Base-by-base conservation (phyloP, 2,329 filamentous ascomycete species). In the Epichloe amarillans region DNA sequence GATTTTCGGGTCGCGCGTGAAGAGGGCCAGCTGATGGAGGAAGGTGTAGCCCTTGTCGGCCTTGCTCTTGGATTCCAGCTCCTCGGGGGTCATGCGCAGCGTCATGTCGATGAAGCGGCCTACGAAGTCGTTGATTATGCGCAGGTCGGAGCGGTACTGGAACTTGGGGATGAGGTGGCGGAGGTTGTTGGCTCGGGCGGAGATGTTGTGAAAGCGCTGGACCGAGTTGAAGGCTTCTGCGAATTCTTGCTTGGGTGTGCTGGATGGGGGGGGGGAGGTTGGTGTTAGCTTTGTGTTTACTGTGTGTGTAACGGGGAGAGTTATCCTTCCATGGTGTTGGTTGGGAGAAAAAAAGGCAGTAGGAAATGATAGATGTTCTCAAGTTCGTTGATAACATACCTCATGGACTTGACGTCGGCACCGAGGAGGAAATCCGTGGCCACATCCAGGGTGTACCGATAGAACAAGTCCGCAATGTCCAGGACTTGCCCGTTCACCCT, bases 351-450 rank as follows among this genome's bases (percentile, higher is more conserved):
- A 6, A 1, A 1, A n/a, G 6, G 21, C 11, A 30, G 26, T 30
- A 30, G 8, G 3, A 1, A 12, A 10, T 19, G 21, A 23, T 30
- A 33, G 14, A 30, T 33, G 26, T 8, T 30, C 26, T 30, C 26
- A 52, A 59, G 53, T 3, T 21, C 4, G 19, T 36, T 23, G 7
- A 17, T 46, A 14, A 19, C 58, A 61, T 60, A 77, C 74, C 70
- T 72, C n/a, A 81, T 66, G 33, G 75, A 77, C 60, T 77, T 79
- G 19, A 90, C 83, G 55, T 85, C 85, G 54, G 82, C 73, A 3
- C 90, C 90, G 2, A 95, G 77, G 30, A 96, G 70, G 63, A 95
- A 95, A 58, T 94, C 86, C 0, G 89, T 95, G 2, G 87, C 82
- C 7, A 86, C 83, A 66, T 95, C 90, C 30, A 96, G 75, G 0